Evolutionary conservation across 2,329 filamentous ascomycete genomes (phyloP), one percentile per base, ranked within the genome.

Genomic region (Raffaelea deltoideospora): DNA sequence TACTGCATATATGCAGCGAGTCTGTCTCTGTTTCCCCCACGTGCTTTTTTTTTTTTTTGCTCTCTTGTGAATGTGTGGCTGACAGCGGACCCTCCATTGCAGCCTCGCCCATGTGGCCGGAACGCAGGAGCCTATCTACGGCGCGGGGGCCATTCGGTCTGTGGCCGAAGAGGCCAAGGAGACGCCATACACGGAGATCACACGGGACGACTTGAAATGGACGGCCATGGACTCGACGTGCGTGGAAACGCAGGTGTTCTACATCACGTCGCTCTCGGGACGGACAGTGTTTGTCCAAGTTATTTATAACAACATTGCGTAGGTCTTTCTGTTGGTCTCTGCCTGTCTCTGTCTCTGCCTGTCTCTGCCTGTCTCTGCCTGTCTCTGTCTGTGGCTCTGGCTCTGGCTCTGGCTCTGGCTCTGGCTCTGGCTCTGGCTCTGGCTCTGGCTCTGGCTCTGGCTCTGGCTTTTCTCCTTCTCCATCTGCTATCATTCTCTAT

Each of bases 221-320:
- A 63, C 66, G 50, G 74, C 69, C 20, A 71, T 86, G 65, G 79
- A 85, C 47, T 79, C 76, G 51, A 96, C 90, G 45, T 81, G 72
- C 52, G 90, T 96, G 48, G 90, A 98, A 68, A 95, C 85, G 22
- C 81, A 95, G 64, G 86, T 72, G 44, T 98, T 95, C 64, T 98
- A 98, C 64, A 62, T 95, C 52, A 78, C 78, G 59, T 67, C 79
- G 38, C 82, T 94, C 43, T 74, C 65, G 41, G 90, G 90, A 35
- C 69, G 78, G 44, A 58, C 87, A 45, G 83, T 71, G 37, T 72
- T 94, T 58, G 75, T 74, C 42, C 90, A 98, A 67, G 71, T 96
- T 60, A 94, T 98, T 57, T 94, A 96, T 68, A 96, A 83, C 66
- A 95, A 94, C 61, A 82, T 98, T 56, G 80, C 75, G 87, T 95